Base-by-base conservation (phyloP, 2,329 filamentous ascomycete species). In the Alternaria sp. region DNA sequence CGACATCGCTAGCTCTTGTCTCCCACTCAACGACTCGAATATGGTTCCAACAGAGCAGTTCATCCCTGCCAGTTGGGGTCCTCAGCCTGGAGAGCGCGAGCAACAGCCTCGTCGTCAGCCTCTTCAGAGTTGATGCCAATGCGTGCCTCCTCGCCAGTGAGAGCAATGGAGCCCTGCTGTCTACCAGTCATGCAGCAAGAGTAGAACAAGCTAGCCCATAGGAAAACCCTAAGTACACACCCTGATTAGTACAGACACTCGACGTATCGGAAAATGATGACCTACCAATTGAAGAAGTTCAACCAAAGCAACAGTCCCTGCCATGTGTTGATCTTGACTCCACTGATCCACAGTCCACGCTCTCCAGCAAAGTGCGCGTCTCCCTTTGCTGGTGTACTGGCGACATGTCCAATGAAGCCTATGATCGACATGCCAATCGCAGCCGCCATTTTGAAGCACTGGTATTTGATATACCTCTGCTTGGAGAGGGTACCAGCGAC, bases 231-330 rank as follows among this genome's bases (percentile, higher is more conserved):
- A 45, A 13, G 15, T 2, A 47, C 5, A 9, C 10, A 57, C 15
- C 45, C 7, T 15, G 17, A 15, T 52, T 10, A 52, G 49, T 10
- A 52, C 8, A 52, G 3, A 3, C 17, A n/a, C 19, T 13, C 13
- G 1, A 5, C 0, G 32, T 13, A 12, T 12, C 2, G 12, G 21
- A 17, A 19, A 13, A 15, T 19, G 6, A 23, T 28, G 11, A 59
- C 70, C 44, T 67, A 74, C 72, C 72, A 74, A 59, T 73, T 74
- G 57, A 74, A 74, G 13, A 69, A 62, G 49, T 62, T 59, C 28
- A 71, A 57, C 70, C 69, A 73, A 26, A 74, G 17, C 32, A 74
- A 66, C 32, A 62, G 53, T 3, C 65, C 67, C 11, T 72, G 70
- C 57, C 66, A 67, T 21, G 47, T 63, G 36, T 66, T 70, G n/a